Evolutionary conservation across 441 rosid genomes (phyloP), one percentile per base, ranked within the genome.

Genomic region (Eruca vesicaria): DNA sequence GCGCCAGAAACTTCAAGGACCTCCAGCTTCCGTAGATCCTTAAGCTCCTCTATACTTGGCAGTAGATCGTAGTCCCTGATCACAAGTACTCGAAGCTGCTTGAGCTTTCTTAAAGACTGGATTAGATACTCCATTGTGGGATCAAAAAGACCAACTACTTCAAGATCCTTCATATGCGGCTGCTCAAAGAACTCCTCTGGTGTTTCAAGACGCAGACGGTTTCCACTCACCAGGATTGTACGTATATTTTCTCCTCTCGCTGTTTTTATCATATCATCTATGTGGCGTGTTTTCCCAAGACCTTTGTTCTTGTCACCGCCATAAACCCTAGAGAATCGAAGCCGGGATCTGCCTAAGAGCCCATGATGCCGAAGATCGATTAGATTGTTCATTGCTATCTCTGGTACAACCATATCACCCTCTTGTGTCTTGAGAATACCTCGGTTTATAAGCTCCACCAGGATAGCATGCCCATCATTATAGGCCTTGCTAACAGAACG

Each of bases 1-100:
- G 84, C 84, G 35, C 84, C 88, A 23, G 92, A 88, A 71, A 90
- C 78, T 78, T 90, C 89, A 32, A 90, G 88, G 71, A 74, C 83
- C 0, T 59, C 50, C 64, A 88, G 72, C 0, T 14, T 16, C 12
- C 32, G 6, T 20, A 87, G 89, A 19, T 32, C 9, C 12, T 5
- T 10, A 63, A 87, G 72, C 19, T 56, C 6, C 16, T 69, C 33
- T 1, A 83, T 64, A 11, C 18, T 50, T 4, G 26, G 87, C 31
- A n/a, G n/a, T 9, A 78, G 71, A 52, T 64, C 65, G 64, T 87
- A 88, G 77, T 80, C 90, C 50, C 87, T 84, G 16, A 88, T 83
- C 52, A 84, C 83, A 32, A 88, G 86, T 31, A 86, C 82, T 26
- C 74, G 71, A 9, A 87, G 81, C 18, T 79, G 70, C 45, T 21